Evolutionary conservation across 2,329 filamentous ascomycete species (phyloP).

Genomic region (Fusarium redolens): DNA sequence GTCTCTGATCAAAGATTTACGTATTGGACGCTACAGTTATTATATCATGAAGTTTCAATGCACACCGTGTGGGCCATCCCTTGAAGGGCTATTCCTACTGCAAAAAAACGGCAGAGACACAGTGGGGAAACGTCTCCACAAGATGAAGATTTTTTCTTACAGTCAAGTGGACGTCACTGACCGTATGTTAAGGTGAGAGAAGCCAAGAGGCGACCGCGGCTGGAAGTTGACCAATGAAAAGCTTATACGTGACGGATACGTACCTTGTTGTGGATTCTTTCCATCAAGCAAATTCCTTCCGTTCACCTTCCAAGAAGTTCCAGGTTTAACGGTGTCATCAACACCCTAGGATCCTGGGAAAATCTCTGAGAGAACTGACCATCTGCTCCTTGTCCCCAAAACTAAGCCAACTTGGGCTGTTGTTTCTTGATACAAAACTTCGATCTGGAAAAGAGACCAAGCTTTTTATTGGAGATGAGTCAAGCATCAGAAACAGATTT

Average conservation of each 20-base stretch:
- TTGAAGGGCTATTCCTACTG: constrained; percentile 10
- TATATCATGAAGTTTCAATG: constrained; percentile 7
- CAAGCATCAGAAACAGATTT: constrained; percentile 18
- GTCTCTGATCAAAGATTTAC: constrained; percentile 18
- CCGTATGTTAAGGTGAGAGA: constrained; percentile 36
- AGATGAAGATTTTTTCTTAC: constrained; percentile 34
- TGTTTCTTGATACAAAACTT: constrained; percentile 23
- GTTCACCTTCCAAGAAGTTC: constrained; percentile 21
- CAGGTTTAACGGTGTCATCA: constrained; percentile 23
- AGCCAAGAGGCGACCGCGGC: constrained; percentile 18
- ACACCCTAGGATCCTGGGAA: constrained; percentile 31
- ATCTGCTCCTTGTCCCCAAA: constrained; percentile 3
- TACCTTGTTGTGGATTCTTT: neutral
- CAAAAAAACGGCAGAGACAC: constrained; percentile 18
- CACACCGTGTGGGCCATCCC: constrained; percentile 20
- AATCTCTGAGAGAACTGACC: constrained; percentile 33
- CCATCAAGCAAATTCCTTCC: constrained; percentile 14
- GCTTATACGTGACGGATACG: neutral
- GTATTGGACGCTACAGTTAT: constrained; percentile 28
- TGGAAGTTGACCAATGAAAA: constrained; percentile 7
- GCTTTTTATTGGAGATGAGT: constrained; percentile 22
- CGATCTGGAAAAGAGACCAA: constrained; percentile 21
- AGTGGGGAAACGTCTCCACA: constrained; percentile 21
- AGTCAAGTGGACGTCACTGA: constrained; percentile 6
- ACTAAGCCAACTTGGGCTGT: constrained; percentile 18